Percentiles rank a stretch among this genome's conserved stretches.
Evolutionary conservation across 495 filamentous ascomycete species (phyloP).

Genomic region (Barbatosphaeria neglecta): DNA sequence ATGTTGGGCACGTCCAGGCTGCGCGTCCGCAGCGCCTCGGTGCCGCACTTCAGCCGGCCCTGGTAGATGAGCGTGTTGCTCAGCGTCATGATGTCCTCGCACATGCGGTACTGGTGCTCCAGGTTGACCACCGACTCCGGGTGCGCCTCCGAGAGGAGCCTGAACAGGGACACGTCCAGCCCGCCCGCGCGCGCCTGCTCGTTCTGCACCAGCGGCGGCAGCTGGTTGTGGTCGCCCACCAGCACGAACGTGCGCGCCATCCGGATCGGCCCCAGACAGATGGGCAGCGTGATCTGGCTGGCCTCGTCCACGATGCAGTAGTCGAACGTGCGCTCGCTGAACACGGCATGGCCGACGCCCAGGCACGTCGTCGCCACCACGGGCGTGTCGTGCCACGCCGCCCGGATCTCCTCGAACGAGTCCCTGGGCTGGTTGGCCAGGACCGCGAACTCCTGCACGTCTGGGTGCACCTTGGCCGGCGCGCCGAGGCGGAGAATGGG

Average conservation of each 20-base stretch:
- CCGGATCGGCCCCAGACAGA: conserved; percentile 84
- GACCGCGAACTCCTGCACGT: conserved; percentile 72
- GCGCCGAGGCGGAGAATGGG: conserved; percentile 76
- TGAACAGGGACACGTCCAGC: conserved; percentile 87
- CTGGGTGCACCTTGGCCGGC: conserved; percentile 70
- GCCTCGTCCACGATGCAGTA: conserved; percentile 98
- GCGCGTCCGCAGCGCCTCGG: conserved; percentile 54
- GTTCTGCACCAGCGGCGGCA: conserved; percentile 90
- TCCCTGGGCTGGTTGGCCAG: conserved; percentile 58
- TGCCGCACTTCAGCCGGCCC: conserved; percentile 82
- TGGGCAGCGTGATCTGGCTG: conserved; percentile 90
- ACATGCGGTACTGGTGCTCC: conserved; percentile 97
- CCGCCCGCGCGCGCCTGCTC: conserved; percentile 76
- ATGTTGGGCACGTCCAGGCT: conserved; percentile 43
- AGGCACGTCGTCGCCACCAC: conserved; percentile 93
- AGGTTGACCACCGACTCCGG: conserved; percentile 79
- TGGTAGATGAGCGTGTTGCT: conserved; percentile 90
- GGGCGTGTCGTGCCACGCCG: conserved; percentile 68
- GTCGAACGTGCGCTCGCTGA: conserved; percentile 82
- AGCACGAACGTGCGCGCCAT: conserved; percentile 90
- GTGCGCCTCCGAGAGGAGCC: conserved; percentile 77
- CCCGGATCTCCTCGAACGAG: conserved; percentile 71
- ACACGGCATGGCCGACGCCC: conserved; percentile 77
- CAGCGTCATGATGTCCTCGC: conserved; percentile 86
- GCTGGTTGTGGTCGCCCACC: conserved; percentile 91